A percentile compares a stretch with the other conserved stretches of the same genome.
Conservation (phyloP, 768 basidiomycete genomes). For the Tricholoma sp. region DNA sequence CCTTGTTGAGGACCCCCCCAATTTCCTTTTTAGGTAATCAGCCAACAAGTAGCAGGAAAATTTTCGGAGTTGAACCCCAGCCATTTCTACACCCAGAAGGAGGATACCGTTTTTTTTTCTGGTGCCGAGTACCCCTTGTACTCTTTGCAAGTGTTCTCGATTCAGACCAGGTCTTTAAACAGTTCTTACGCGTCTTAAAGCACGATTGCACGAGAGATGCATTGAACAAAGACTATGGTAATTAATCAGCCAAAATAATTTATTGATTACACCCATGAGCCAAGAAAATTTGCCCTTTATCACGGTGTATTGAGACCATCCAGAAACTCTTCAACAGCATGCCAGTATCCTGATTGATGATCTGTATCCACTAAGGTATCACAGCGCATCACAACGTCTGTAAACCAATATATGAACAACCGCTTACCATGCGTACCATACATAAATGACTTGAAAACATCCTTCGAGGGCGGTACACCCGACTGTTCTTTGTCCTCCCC, state of each 20-base stretch:
- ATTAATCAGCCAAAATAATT: not conserved
- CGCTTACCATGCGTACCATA: not conserved
- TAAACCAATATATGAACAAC: not conserved
- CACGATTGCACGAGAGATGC: too few species aligned
- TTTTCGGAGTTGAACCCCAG: too few species aligned
- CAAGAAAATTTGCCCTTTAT: not conserved
- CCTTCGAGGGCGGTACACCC: not conserved
- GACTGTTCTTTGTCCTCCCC: slow-evolving; percentile 7
- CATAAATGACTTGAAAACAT: not conserved
- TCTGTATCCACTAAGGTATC: not conserved
- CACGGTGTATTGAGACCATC: not conserved
- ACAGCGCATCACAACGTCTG: not conserved
- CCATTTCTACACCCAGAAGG: too few species aligned
- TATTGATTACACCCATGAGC: not conserved
- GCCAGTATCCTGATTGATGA: not conserved
- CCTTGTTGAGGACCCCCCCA: too few species aligned
- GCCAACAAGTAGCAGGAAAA: too few species aligned
- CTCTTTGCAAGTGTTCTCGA: too few species aligned
- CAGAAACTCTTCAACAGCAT: not conserved
- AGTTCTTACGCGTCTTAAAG: too few species aligned
- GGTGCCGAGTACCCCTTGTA: not conserved
- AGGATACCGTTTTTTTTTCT: too few species aligned
- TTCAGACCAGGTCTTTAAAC: too few species aligned
- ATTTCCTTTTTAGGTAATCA: too few species aligned
- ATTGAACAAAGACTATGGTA: too few species aligned